phyloP scores from a whole-genome alignment of 2,329 filamentous ascomycete species.

The Talaromyces atroroseus region DNA sequence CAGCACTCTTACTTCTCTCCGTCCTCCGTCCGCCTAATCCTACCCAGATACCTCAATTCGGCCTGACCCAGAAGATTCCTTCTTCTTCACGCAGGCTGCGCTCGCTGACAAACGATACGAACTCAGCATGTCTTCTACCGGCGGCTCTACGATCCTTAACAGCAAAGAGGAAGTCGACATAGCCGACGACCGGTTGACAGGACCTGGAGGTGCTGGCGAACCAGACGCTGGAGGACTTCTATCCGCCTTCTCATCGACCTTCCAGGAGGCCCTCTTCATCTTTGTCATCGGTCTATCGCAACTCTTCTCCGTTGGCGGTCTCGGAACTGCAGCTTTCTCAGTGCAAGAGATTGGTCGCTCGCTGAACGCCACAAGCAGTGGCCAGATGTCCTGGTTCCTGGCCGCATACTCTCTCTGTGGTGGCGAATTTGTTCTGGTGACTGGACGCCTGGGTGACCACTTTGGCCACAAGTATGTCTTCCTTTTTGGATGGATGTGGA shows the following conservation, averaged over 20 bases:
- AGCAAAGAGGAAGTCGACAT: too few relatives aligned
- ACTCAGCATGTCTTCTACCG: too few relatives aligned
- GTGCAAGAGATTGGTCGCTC: not conserved
- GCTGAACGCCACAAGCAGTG: not conserved
- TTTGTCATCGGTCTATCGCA: not conserved
- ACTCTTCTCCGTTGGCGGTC: not conserved
- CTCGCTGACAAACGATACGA: too few relatives aligned
- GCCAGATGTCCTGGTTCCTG: slow-evolving; percentile 36
- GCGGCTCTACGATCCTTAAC: too few relatives aligned
- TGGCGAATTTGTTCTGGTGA: slow-evolving; percentile 47
- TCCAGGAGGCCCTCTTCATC: not conserved
- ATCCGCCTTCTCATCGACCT: not conserved
- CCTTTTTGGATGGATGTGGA: slow-evolving; percentile 49
- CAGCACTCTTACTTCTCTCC: too few relatives aligned
- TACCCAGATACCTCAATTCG: too few relatives aligned
- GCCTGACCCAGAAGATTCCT: too few relatives aligned
- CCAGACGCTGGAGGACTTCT: too few relatives aligned
- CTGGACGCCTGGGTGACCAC: slow-evolving; percentile 46
- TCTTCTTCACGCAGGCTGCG: too few relatives aligned
- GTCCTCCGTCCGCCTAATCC: too few relatives aligned
- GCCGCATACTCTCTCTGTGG: slow-evolving; percentile 46
- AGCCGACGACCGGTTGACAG: too few relatives aligned
- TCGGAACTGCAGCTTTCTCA: not conserved
- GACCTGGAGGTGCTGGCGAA: too few relatives aligned
- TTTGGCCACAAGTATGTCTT: slow-evolving; percentile 48